A percentile compares a stretch with the other conserved stretches of the same genome.
phyloP scores from a whole-genome alignment of 495 filamentous ascomycete genomes.

The Penicillium soppii region DNA sequence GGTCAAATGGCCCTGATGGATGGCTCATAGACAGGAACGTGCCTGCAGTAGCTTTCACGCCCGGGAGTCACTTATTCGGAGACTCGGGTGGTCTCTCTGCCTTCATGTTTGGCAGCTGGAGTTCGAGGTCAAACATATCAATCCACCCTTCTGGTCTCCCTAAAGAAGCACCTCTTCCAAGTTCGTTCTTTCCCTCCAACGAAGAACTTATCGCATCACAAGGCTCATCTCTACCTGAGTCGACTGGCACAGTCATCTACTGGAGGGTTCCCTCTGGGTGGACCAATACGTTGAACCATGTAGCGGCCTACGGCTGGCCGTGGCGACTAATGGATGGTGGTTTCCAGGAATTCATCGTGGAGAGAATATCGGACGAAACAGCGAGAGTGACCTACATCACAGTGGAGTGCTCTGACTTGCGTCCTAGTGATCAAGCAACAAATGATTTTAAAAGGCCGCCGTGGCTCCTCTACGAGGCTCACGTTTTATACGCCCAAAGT shows the following conservation, averaged over 20 bases:
- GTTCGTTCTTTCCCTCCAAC: conserved; percentile 1
- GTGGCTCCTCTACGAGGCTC: conserved; percentile 11
- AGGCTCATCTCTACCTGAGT: not conserved
- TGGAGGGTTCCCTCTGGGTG: conserved; percentile 4
- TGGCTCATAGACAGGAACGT: conserved; percentile 5
- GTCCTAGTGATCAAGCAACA: conserved; percentile 2
- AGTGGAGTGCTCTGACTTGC: conserved; percentile 8
- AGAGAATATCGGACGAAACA: conserved; percentile 9
- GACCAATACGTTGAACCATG: conserved; percentile 2
- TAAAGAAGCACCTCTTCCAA: not conserved
- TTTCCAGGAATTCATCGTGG: conserved; percentile 16
- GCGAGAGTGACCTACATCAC: conserved; percentile 13
- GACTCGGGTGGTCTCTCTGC: not conserved
- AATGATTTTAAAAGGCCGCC: conserved; percentile 6
- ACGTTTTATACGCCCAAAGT: conserved; percentile 17
- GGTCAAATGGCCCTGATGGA: conserved; percentile 1
- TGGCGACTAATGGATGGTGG: conserved; percentile 19
- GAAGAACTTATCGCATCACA: not conserved
- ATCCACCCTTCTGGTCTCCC: conserved; percentile 2
- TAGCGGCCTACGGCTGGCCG: conserved; percentile 10
- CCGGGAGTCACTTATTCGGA: conserved; percentile 6
- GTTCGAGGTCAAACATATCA: not conserved
- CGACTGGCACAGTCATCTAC: conserved; percentile 6
- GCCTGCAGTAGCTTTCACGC: not conserved
- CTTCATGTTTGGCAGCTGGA: conserved; percentile 10